Evolutionary conservation across 305 asterid species (phyloP).

Genomic region (Fraxinus greggii): DNA sequence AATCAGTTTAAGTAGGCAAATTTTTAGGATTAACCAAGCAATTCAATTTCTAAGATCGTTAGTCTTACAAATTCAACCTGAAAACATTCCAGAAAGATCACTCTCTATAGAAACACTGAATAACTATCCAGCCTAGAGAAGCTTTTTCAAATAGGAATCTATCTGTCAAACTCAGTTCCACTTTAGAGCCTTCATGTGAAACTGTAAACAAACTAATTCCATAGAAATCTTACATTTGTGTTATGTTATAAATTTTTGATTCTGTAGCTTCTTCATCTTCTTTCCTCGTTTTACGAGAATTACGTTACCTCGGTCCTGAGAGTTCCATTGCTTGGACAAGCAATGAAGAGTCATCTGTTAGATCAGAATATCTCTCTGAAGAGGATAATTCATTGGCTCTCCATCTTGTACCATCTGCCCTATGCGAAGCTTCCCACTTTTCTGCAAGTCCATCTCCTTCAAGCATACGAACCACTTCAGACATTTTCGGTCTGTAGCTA

Average conservation of each 20-base stretch:
- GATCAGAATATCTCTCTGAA: constrained; percentile 88
- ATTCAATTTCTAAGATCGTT: background rate
- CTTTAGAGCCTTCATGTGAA: constrained; percentile 12
- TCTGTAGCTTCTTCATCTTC: constrained; percentile 1
- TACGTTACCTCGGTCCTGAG: constrained; percentile 82
- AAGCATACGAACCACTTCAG: constrained; percentile 86
- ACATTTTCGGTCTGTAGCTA: constrained; percentile 81
- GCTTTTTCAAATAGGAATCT: constrained; percentile 23
- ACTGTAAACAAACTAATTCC: constrained; percentile 23
- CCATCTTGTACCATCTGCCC: constrained; percentile 61
- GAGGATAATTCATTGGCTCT: constrained; percentile 73
- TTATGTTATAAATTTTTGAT: background rate
- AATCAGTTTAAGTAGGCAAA: constrained; percentile 27
- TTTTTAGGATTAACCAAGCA: background rate
- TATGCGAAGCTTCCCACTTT: constrained; percentile 90
- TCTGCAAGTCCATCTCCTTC: constrained; percentile 96
- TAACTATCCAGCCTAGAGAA: background rate
- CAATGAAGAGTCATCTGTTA: constrained; percentile 81
- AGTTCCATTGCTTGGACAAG: constrained; percentile 93
- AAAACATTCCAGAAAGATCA: background rate
- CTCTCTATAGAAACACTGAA: background rate
- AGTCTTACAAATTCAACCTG: constrained; percentile 7
- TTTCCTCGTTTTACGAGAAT: background rate
- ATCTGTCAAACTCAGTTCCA: constrained; percentile 7
- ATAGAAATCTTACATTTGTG: background rate